phyloP scores from a whole-genome alignment of 306 rosid genomes.

The Citrullus amarus region DNA sequence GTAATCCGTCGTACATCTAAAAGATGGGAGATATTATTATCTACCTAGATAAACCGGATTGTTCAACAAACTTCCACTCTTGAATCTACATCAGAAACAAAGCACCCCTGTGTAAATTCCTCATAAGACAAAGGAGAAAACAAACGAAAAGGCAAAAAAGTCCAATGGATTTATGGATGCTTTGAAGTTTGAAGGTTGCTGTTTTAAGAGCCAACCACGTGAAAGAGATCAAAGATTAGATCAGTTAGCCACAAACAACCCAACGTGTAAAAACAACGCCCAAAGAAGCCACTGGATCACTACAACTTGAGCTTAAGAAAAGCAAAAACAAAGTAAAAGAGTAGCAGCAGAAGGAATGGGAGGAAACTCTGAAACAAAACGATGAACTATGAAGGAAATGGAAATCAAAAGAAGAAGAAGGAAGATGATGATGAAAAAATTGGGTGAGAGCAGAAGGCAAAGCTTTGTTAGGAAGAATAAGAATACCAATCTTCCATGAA shows the following conservation, averaged over 20 bases:
- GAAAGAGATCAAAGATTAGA: neutral
- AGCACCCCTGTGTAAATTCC: constrained; percentile 38
- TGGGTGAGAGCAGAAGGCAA: constrained; percentile 16
- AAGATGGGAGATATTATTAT: neutral
- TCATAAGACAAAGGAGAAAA: constrained; percentile 31
- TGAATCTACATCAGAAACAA: constrained; percentile 69
- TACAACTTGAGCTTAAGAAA: neutral
- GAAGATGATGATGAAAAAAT: neutral
- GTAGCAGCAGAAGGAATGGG: neutral
- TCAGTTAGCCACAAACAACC: neutral
- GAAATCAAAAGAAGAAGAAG: constrained; percentile 2
- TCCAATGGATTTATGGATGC: neutral
- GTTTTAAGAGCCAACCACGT: neutral
- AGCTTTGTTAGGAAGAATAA: constrained; percentile 46
- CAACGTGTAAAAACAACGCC: neutral
- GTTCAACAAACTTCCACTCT: constrained; percentile 75
- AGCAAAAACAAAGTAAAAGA: neutral
- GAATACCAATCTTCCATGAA: constrained; percentile 23
- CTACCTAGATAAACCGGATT: constrained; percentile 24
- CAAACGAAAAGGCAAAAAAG: constrained; percentile 4
- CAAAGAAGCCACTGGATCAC: constrained; percentile 1
- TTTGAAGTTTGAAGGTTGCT: neutral
- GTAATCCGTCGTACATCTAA: neutral
- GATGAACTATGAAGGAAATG: neutral
- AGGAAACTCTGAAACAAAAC: neutral